Conservation (phyloP, 2,329 filamentous ascomycete genomes). For the Ilyonectria mors-panacis region DNA sequence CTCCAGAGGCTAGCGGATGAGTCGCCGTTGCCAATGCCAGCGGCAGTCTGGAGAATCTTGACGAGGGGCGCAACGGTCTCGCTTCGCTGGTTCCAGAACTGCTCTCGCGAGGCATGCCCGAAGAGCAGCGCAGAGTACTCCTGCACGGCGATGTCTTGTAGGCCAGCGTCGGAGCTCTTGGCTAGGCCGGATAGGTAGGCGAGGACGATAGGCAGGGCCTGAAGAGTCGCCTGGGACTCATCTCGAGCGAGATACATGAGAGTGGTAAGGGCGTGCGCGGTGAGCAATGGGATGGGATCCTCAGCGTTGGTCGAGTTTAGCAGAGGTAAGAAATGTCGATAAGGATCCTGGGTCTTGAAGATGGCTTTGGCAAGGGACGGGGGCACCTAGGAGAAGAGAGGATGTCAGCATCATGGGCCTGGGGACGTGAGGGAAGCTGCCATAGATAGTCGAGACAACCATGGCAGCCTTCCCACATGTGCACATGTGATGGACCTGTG, state of each 20-base stretch:
- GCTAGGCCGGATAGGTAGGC: slow-evolving; percentile 88
- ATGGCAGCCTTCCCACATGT: slow-evolving; percentile 11
- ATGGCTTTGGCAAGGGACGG: slow-evolving; percentile 84
- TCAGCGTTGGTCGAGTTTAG: slow-evolving; percentile 82
- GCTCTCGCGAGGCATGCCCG: slow-evolving; percentile 78
- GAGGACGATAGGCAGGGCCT: slow-evolving; percentile 86
- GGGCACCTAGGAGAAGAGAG: slow-evolving; percentile 74
- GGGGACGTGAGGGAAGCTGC: slow-evolving; percentile 21
- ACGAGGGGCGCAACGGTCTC: slow-evolving; percentile 88
- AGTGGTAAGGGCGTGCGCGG: slow-evolving; percentile 87
- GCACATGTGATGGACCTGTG: slow-evolving; percentile 11
- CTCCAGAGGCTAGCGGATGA: slow-evolving; percentile 75
- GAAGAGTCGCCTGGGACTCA: slow-evolving; percentile 75
- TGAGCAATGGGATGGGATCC: slow-evolving; percentile 90
- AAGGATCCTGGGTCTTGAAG: slow-evolving; percentile 82
- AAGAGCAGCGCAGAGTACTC: slow-evolving; percentile 90
- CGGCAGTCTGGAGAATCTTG: slow-evolving; percentile 85
- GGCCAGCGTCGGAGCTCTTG: slow-evolving; percentile 87
- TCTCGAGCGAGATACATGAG: slow-evolving; percentile 80
- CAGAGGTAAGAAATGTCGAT: slow-evolving; percentile 86
- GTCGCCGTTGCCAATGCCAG: slow-evolving; percentile 77
- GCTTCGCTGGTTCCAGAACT: slow-evolving; percentile 93
- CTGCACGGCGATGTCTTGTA: slow-evolving; percentile 96
- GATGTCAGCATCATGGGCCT: slow-evolving; percentile 36
- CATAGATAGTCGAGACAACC: slow-evolving; percentile 13